These are phyloP conservation scores for Groenewaldozyma auringiensis DNA, from an alignment of 1,139 yeast species.

Conservation along the genomic window DNA sequence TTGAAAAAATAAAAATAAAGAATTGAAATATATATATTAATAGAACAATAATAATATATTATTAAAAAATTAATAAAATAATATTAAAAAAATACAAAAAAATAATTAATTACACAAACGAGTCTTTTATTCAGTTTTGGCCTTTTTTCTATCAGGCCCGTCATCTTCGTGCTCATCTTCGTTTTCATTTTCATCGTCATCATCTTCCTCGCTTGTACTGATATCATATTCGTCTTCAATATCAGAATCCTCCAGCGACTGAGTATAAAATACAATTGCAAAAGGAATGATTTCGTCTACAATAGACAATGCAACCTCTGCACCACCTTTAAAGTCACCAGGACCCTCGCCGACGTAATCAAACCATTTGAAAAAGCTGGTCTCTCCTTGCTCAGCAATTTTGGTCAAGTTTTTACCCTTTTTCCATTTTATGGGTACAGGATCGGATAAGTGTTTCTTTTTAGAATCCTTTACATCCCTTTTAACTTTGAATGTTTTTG, in stretches of 20 bases:
- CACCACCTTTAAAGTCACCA: conserved; percentile 29
- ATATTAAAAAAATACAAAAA: neutral
- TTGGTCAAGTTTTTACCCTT: conserved; percentile 28
- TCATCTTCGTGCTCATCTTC: conserved; percentile 10
- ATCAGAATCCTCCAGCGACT: conserved; percentile 10
- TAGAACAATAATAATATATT: conserved; percentile 1
- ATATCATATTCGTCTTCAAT: conserved; percentile 21
- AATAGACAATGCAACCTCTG: conserved; percentile 31
- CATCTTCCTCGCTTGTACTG: conserved; percentile 24
- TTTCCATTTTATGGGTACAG: conserved; percentile 32
- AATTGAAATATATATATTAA: neutral
- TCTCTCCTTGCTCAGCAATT: conserved; percentile 19
- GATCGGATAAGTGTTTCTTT: conserved; percentile 24
- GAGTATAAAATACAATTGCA: conserved; percentile 25
- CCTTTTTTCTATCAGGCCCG: neutral
- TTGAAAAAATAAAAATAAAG: conserved; percentile 11
- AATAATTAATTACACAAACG: neutral
- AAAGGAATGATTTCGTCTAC: conserved; percentile 36
- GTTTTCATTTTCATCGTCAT: conserved; percentile 19
- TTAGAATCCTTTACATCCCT: conserved; percentile 18
- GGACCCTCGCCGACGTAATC: conserved; percentile 29
- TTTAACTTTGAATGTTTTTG: conserved; percentile 24
- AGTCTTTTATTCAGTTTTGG: neutral
- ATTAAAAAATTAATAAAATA: conserved; percentile 3
- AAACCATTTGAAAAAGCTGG: conserved; percentile 35